These are phyloP conservation scores for Bisporella sp. DNA, from an alignment of 2,329 filamentous ascomycete genomes.

Conservation along the genomic window DNA sequence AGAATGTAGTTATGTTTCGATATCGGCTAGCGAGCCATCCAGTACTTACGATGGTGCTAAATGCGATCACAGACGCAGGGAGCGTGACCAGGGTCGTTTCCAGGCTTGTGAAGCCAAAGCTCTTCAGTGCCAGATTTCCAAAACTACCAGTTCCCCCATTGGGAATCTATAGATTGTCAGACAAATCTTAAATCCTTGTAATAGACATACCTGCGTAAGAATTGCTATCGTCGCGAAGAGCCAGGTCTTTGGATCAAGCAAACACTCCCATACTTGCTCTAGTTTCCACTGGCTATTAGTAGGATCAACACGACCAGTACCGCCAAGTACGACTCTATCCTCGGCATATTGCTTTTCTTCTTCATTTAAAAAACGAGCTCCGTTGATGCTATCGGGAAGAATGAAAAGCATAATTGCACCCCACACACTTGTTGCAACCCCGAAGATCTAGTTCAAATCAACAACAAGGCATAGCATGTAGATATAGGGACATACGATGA, in stretches of 20 bases:
- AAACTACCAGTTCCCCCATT: constrained; percentile 35
- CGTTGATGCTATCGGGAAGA: constrained; percentile 46
- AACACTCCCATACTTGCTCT: constrained; percentile 44
- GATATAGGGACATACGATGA: constrained; percentile 26
- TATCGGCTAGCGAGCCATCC: constrained; percentile 29
- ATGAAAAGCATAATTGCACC: constrained; percentile 39
- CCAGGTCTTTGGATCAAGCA: constrained; percentile 48
- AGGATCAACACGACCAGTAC: constrained; percentile 44
- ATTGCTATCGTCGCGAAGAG: constrained; percentile 47
- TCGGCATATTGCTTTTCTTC: constrained; percentile 40
- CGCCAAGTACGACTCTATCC: constrained; percentile 40
- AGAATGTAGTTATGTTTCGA: constrained; percentile 15
- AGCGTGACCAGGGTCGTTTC: constrained; percentile 6
- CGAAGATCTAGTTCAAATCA: constrained; percentile 32
- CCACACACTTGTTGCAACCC: constrained; percentile 38
- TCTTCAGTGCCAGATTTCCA: constrained; percentile 15
- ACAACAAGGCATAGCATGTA: no score
- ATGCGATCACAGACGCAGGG: constrained; percentile 16
- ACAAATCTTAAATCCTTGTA: no score
- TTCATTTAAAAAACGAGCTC: constrained; percentile 48
- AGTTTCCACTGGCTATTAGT: constrained; percentile 37
- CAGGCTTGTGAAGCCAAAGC: constrained; percentile 16
- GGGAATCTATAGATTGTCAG: constrained; percentile 17
- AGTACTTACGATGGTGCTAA: constrained; percentile 14
- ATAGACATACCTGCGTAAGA: constrained; percentile 32